Conservation (phyloP, 768 basidiomycete genomes). For the Lanmaoa pseudosensibilis region DNA sequence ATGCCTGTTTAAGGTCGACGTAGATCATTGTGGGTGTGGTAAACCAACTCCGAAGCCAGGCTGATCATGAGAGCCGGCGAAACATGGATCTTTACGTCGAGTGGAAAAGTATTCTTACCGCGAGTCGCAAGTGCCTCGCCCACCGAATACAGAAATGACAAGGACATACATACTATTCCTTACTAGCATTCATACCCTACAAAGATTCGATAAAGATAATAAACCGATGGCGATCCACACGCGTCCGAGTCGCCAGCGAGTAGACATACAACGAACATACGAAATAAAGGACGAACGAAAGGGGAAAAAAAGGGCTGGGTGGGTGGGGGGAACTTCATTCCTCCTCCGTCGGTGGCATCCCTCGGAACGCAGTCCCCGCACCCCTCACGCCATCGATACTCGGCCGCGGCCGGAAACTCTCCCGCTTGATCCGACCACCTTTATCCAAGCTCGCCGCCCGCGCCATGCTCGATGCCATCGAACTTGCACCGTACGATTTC, state of each 20-base stretch:
- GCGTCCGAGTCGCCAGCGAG: constrained; percentile 25
- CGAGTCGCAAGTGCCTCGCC: neutral
- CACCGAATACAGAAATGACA: neutral
- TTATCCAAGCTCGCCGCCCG: constrained; percentile 38
- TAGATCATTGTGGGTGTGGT: constrained; percentile 9
- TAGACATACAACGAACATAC: neutral
- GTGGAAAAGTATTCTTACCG: too few species aligned
- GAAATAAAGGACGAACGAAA: neutral
- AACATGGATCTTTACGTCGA: neutral
- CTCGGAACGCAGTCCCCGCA: constrained; percentile 14
- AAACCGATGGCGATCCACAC: constrained; percentile 2
- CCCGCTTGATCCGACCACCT: constrained; percentile 55
- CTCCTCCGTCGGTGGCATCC: constrained; percentile 29
- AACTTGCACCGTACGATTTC: constrained; percentile 15
- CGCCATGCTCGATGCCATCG: constrained; percentile 8
- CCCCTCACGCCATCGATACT: constrained; percentile 53
- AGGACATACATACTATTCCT: neutral
- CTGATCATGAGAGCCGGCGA: neutral
- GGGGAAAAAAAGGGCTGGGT: neutral
- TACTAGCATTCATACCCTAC: constrained; percentile 10
- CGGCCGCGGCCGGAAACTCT: constrained; percentile 83
- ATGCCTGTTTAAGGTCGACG: constrained; percentile 4
- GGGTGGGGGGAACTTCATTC: constrained; percentile 12
- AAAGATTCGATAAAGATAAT: constrained; percentile 27
- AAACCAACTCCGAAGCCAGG: too few species aligned